Base-by-base conservation (phyloP, 2,329 filamentous ascomycete species). In the Bipolaris cookei region DNA sequence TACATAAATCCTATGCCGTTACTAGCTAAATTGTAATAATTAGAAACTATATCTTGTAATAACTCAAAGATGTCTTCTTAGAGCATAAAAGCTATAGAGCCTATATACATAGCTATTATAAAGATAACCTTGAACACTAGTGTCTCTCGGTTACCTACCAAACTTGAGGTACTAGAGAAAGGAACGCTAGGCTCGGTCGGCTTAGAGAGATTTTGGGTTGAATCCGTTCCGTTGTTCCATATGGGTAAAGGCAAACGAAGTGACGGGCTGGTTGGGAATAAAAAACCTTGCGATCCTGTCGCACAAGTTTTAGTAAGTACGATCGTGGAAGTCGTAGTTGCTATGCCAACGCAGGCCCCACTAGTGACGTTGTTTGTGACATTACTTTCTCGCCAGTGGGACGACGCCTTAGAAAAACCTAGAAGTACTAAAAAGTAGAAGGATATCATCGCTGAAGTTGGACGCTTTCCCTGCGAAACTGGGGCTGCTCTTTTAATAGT, bases 191-290 rank as follows among this genome's bases (percentile, higher is more conserved):
- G 52, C 21, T 49, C 18, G 18, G 49, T 54, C 32, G 55, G 55
- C 39, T 44, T 21, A 20, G 38, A 59, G 32, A 54, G 49, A 42
- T 51, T 61, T 30, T 34, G 34, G 7, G 34, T 61, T 14, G 35
- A 25, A 54, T 61, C 51, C 2, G 48, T 61, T 49, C 49, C 13
- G 45, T 61, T 61, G 28, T 51, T n/a, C 55, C 16, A 59, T 37
- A 39, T 45, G 14, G 45, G 56, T 51, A 54, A 14, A 34, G 48
- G 23, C 21, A 59, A 53, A 44, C n/a, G 28, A 32, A 61, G 41
- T 39, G 45, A 56, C 41, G 16, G 52, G 52, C 50, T 59, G 11
- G 49, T 59, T 46, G 21, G 52, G 32, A 59, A 59, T 20, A 59
- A 8, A 51, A 13, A 30, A 52, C 44, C 20, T 35, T 56, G 32